Percentiles rank a stretch among this genome's conserved stretches.
These are phyloP conservation scores for Rhododendron mucronatum DNA, from an alignment of 148 eudicot genomes.

Conservation along the genomic window DNA sequence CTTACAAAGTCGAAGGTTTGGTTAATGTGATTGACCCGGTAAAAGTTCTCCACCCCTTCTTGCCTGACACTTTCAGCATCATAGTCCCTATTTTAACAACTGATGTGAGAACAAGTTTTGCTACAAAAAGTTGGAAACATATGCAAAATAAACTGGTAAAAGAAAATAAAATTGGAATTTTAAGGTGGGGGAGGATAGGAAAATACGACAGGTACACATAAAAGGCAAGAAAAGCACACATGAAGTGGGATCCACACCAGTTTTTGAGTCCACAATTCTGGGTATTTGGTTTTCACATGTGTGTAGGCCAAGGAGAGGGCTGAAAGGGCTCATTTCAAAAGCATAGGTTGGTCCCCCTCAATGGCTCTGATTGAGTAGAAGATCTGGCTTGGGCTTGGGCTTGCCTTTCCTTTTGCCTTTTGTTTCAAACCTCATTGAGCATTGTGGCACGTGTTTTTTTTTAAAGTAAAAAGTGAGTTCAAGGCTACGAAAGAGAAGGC, in stretches of 20 bases:
- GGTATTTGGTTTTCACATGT: not conserved
- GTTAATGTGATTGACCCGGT: constrained; percentile 62
- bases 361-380: not conserved
- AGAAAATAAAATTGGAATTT: not conserved
- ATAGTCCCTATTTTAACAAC: constrained; percentile 55
- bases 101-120: not conserved
- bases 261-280: not conserved
- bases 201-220: not conserved
- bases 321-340: not conserved
- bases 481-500: too few relatives aligned
- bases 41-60: constrained; percentile 62
- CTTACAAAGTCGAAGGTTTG: constrained; percentile 71
- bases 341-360: not conserved
- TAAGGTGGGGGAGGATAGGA: not conserved
- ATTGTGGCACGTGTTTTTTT: not conserved
- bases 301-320: not conserved
- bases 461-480: too few relatives aligned
- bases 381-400: too few relatives aligned
- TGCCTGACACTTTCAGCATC: constrained; percentile 62
- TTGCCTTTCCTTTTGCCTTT: too few relatives aligned
- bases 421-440: not conserved
- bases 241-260: not conserved
- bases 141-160: not conserved
- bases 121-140: not conserved
- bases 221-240: not conserved